Base-by-base conservation (phyloP, 345 rosid species). In the Fremontodendron californicum region DNA sequence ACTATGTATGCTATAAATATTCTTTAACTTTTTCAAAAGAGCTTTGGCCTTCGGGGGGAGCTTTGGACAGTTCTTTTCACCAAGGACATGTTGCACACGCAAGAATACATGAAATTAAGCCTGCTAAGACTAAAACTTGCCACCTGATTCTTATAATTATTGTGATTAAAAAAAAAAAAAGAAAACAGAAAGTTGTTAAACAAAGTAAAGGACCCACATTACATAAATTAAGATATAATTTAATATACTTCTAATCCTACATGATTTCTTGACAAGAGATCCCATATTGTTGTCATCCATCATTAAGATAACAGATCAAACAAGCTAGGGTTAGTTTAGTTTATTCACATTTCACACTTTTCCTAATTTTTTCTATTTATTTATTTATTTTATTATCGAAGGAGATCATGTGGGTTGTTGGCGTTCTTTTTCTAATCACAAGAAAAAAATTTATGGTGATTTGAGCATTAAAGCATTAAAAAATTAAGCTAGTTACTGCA, bases 371-470 rank as follows among this genome's bases (percentile, higher is more conserved):
- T 19, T 46, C 35, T 40, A 6, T 37, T 64, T 64, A 9, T 35
- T 16, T 55, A 35, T 27, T 15, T n/a, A 51, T 37, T 37, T 33
- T 15, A 35, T 73, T 7, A 35, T 55, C 33, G 15, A 39, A 58
- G 29, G 51, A 55, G 64, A 63, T 52, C 49, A 52, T 33, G 64
- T 73, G 65, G 75, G 37, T 54, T 57, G 76, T 39, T 39, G 33
- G 65, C 21, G 37, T 37, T 73, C 12, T 0, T 39, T 54, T 55
- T 55, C 33, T 54, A 33, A 54, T 71, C 31, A n/a, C 33, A 21
- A 43, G 4, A 25, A 29, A 18, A 9, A 52, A 72, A 4, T 33
- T 33, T 12, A 33, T 12, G 74, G 63, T 52, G 75, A 72, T 72
- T 51, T 49, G 63, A 52, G 63, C 27, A 51, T 29, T 51, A 35